These are phyloP conservation scores for Ramularia collo-cygni DNA, from an alignment of 2,329 filamentous ascomycete species.

Conservation along the genomic window DNA sequence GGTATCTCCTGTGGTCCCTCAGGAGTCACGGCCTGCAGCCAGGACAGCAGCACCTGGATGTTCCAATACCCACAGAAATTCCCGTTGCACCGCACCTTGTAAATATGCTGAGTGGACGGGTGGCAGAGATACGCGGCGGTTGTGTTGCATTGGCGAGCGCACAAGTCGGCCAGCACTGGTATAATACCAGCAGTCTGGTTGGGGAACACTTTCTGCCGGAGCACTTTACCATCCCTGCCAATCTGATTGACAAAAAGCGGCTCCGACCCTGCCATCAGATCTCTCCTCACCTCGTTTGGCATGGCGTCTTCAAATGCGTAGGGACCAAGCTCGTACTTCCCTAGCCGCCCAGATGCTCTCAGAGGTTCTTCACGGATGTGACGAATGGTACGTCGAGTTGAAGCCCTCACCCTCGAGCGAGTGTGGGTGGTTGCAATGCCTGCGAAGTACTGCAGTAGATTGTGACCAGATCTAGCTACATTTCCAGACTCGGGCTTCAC, in stretches of 20 bases:
- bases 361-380: too few relatives aligned
- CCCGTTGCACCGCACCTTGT: conserved; percentile 74
- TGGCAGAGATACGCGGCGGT: conserved; percentile 74
- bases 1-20: conserved; percentile 48
- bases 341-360: conserved; percentile 15
- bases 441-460: conserved; percentile 13
- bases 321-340: conserved; percentile 42
- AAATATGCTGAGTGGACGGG: conserved; percentile 67
- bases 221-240: conserved; percentile 36
- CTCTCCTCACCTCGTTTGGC: conserved; percentile 37
- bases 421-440: conserved; percentile 8
- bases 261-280: conserved; percentile 35
- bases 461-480: background rate
- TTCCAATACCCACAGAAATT: conserved; percentile 95
- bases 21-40: conserved; percentile 45
- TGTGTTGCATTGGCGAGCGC: conserved; percentile 56
- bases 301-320: conserved; percentile 42
- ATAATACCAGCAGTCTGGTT: conserved; percentile 42
- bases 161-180: conserved; percentile 41
- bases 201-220: conserved; percentile 35
- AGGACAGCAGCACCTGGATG: conserved; percentile 84
- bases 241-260: conserved; percentile 36
- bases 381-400: too few relatives aligned
- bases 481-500: background rate
- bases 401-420: conserved; percentile 6